Evolutionary conservation across 176 grass and related monocot genomes (phyloP).

Genomic region (Cenchrus purpureus): DNA sequence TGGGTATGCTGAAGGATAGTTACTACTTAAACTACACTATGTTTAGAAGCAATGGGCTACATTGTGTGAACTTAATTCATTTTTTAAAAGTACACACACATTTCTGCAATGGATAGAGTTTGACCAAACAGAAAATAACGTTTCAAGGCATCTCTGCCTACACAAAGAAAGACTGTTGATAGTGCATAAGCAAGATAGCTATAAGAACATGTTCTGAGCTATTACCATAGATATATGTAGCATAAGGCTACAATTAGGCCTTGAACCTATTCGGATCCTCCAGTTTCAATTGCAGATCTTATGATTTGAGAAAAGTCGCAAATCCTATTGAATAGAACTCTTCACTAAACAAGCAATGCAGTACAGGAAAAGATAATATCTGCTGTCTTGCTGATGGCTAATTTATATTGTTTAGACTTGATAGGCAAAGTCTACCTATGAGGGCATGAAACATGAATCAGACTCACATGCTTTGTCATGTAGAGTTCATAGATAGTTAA

Average conservation of each 20-base stretch:
- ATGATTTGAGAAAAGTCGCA: constrained; percentile 11
- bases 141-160: not conserved
- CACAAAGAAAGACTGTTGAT: not conserved
- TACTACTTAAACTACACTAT: constrained; percentile 26
- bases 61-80: not conserved
- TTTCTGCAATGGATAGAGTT: constrained; percentile 3
- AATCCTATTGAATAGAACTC: not conserved
- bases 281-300: constrained; percentile 21
- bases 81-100: not conserved
- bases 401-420: no score
- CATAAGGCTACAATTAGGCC: constrained; percentile 8
- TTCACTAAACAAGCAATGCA: not conserved
- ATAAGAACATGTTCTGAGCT: not conserved
- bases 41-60: constrained; percentile 16
- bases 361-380: not conserved
- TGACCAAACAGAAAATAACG: not conserved
- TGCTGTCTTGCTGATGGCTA: not conserved
- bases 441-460: no score
- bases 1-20: not conserved
- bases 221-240: constrained; percentile 14
- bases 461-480: no score
- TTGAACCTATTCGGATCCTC: not conserved
- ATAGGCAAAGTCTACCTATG: no score
- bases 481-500: no score
- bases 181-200: no score